A percentile compares a stretch with the other conserved stretches of the same genome.
phyloP scores from a whole-genome alignment of 148 eudicot genomes.

The Heliamphora exappendiculata region DNA sequence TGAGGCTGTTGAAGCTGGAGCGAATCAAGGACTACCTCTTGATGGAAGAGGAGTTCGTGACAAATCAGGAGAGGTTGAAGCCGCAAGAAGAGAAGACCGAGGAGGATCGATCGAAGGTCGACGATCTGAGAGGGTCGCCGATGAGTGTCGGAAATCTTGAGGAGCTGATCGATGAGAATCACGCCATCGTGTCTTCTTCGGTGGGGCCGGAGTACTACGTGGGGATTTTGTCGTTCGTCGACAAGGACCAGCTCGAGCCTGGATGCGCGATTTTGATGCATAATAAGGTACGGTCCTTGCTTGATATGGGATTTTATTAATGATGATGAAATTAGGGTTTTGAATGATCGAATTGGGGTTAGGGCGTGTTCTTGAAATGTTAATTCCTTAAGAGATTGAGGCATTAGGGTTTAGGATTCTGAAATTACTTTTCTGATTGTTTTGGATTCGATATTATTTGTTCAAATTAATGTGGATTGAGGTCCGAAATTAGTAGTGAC shows the following conservation, averaged over 20 bases:
- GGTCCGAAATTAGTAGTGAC: no score
- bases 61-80: slow-evolving; percentile 82
- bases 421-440: background rate
- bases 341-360: slow-evolving; percentile 11
- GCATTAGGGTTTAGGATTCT: background rate
- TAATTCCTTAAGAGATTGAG: background rate
- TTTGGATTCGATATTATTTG: background rate
- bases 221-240: slow-evolving; percentile 73
- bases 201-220: slow-evolving; percentile 98
- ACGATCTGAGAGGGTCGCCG: slow-evolving; percentile 84
- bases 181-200: slow-evolving; percentile 82
- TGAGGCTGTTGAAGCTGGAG: slow-evolving; percentile 71
- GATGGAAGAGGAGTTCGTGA: slow-evolving; percentile 96
- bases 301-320: slow-evolving; percentile 11
- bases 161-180: slow-evolving; percentile 97
- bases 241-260: slow-evolving; percentile 96
- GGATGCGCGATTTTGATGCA: slow-evolving; percentile 95
- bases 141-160: slow-evolving; percentile 96
- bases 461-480: background rate
- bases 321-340: background rate
- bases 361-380: slow-evolving; percentile 1
- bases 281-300: slow-evolving; percentile 54
- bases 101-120: slow-evolving; percentile 87
- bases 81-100: slow-evolving; percentile 96
- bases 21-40: slow-evolving; percentile 73